Evolutionary conservation across 2,329 filamentous ascomycete genomes (phyloP), one percentile per base, ranked within the genome.

Genomic region (Penicillium sp.): DNA sequence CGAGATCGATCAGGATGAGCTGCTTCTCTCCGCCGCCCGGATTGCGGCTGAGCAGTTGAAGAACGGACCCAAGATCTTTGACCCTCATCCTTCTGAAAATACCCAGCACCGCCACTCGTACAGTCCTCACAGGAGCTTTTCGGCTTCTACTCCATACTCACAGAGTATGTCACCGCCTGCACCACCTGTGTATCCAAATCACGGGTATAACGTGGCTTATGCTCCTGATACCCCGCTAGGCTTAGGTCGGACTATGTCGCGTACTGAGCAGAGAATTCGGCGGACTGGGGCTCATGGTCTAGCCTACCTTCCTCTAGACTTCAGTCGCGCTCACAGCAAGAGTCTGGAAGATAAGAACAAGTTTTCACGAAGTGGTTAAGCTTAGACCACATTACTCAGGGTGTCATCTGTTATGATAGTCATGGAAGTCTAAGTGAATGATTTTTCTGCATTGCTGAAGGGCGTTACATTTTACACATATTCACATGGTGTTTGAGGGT

Each of bases 181-280:
- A 45, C 56, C 62, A 27, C 33, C 35, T 39, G n/a, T 39, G 16
- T 19, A 58, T 46, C 57, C 69, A 52, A 60, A 64, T 52, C 74
- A 76, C 52, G 74, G 76, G 7, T 75, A 76, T 55, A 69, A 78
- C 49, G 72, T 79, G 49, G 72, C 75, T 2, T 68, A 77, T 55
- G 74, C 74, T 10, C 74, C 75, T 21, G 69, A 73, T 39, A 70
- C 67, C 1, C 69, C 73, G 16, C 64, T 74, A 24, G 76, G 75
- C 11, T 65, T 75, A 5, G 75, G 75, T 5, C 67, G 72, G 31
- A 72, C 71, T 9, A 62, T 79, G 54, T 79, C 77, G 45, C 71
- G 77, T 19, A 78, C 76, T 0, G 78, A 79, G 57, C 69, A 76
- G 60, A 68, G 77, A 29, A 76, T 79, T 31, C 68, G 77, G 37